A percentile compares a stretch with the other conserved stretches of the same genome.
Evolutionary conservation across 768 basidiomycete genomes (phyloP).

Genomic region (Roridomyces roridus): DNA sequence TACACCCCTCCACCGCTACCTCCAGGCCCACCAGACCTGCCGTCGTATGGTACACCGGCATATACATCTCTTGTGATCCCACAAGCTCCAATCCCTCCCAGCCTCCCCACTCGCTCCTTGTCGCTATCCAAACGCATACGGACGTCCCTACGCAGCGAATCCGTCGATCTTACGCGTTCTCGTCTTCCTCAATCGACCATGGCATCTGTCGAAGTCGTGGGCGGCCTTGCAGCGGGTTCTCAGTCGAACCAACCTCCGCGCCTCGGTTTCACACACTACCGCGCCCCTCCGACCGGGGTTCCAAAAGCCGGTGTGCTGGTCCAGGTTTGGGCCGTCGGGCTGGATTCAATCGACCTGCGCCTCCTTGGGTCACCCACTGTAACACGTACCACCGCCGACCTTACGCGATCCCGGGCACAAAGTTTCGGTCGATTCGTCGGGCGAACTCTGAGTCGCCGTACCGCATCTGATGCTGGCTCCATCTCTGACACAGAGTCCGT

Average conservation of each 20-base stretch:
- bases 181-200: constrained; percentile 89
- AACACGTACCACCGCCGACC: neutral
- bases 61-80: constrained; percentile 62
- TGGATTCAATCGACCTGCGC: constrained; percentile 76
- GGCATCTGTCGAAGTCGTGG: constrained; percentile 83
- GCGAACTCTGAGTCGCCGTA: constrained; percentile 19
- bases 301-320: constrained; percentile 75
- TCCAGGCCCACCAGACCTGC: constrained; percentile 35
- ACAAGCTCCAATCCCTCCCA: constrained; percentile 46
- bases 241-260: constrained; percentile 29
- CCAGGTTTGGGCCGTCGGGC: constrained; percentile 88
- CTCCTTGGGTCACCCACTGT: constrained; percentile 52
- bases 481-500: constrained; percentile 15
- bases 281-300: constrained; percentile 76
- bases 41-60: constrained; percentile 64
- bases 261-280: constrained; percentile 73
- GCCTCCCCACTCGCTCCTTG: constrained; percentile 24
- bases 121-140: constrained; percentile 22
- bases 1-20: constrained; percentile 23
- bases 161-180: constrained; percentile 74
- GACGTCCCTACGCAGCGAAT: constrained; percentile 28
- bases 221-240: constrained; percentile 50
- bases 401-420: constrained; percentile 14
- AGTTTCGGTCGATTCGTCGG: constrained; percentile 25
- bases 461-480: constrained; percentile 21